These are phyloP conservation scores for Backusella liffmaniae DNA, from an alignment of 192 early-diverging fungal species.

Conservation along the genomic window DNA sequence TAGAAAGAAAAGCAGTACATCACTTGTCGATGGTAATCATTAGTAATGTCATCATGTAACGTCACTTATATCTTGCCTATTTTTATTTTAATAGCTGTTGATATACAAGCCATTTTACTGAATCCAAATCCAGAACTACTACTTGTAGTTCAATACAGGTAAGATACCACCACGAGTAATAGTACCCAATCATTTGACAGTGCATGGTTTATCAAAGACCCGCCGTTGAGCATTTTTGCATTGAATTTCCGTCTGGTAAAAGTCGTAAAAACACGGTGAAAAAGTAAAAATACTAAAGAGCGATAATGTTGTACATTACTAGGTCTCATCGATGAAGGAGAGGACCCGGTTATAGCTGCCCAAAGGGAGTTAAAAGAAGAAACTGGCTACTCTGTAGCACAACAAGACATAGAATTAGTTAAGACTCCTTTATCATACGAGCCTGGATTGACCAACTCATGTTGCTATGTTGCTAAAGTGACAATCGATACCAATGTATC, in stretches of 20 bases:
- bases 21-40: neutral
- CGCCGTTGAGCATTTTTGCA: slow-evolving; percentile 3
- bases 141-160: slow-evolving; percentile 17
- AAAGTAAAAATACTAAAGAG: neutral
- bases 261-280: neutral
- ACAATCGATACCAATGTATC: neutral
- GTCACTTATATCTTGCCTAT: neutral
- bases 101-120: slow-evolving; percentile 6
- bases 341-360: neutral
- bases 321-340: slow-evolving; percentile 3
- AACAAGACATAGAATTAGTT: neutral
- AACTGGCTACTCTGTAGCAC: neutral
- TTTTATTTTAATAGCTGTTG: neutral
- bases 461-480: slow-evolving; percentile 6
- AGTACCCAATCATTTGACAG: neutral
- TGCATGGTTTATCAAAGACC: neutral
- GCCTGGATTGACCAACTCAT: slow-evolving; percentile 4
- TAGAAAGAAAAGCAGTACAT: neutral
- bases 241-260: slow-evolving; percentile 15
- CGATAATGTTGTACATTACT: neutral
- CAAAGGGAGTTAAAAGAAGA: slow-evolving; percentile 14
- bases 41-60: too few species aligned
- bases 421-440: neutral
- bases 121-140: slow-evolving; percentile 8
- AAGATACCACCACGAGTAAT: neutral